phyloP scores from a whole-genome alignment of 2,329 filamentous ascomycete species.

The Colletotrichum neosansevieriae region DNA sequence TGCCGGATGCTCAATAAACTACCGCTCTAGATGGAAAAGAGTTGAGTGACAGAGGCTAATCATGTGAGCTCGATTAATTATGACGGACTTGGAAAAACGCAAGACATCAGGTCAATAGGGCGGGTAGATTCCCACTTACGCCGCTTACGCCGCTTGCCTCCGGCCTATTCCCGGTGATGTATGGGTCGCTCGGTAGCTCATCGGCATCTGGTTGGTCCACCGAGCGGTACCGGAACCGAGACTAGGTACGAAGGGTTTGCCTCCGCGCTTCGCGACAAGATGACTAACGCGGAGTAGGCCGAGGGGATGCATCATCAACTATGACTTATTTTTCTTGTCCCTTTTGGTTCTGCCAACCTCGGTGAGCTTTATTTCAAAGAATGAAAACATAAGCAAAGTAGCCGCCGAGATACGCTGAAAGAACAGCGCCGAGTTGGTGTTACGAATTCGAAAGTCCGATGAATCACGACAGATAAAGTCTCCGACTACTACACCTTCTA shows the following conservation, averaged over 20 bases:
- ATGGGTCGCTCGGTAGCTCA: not conserved
- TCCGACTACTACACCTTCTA: not conserved
- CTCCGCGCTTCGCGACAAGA: not conserved
- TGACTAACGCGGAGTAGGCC: constrained; percentile 3
- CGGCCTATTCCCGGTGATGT: constrained; percentile 25
- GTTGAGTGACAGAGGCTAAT: too few relatives aligned
- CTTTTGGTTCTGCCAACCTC: not conserved
- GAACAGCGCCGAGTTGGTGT: too few relatives aligned
- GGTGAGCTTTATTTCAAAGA: not conserved
- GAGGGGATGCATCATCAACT: constrained; percentile 6
- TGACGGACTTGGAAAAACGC: not conserved
- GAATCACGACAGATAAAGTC: not conserved
- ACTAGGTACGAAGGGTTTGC: constrained; percentile 7
- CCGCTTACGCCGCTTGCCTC: not conserved
- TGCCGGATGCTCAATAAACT: too few relatives aligned
- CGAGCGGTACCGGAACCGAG: constrained; percentile 30
- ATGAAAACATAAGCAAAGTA: not conserved
- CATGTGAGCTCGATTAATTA: too few relatives aligned
- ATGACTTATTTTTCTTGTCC: not conserved
- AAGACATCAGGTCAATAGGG: too few relatives aligned
- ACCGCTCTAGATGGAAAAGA: too few relatives aligned
- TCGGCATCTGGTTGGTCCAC: constrained; percentile 32
- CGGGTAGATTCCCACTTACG: not conserved
- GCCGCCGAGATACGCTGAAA: not conserved
- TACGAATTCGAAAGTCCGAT: not conserved